Base-by-base conservation (phyloP, 768 basidiomycete species). In the Lyophyllum decastes region DNA sequence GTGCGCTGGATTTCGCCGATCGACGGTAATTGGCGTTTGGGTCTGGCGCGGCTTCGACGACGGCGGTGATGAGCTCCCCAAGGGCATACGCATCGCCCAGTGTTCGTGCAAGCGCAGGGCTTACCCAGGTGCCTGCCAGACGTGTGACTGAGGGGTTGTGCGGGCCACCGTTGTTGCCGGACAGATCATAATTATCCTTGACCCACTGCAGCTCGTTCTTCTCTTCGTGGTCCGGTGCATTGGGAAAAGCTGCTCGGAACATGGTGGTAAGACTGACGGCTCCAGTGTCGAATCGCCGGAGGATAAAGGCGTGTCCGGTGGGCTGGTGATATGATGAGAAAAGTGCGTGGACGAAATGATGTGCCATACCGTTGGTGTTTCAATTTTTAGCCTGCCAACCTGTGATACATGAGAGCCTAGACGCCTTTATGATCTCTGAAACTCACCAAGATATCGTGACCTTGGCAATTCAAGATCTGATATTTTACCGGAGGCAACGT, bases 171-270 rank as follows among this genome's bases (percentile, higher is more conserved):
- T 96, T 96, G 66, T 91, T 89, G 21, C 89, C 88, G 2, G 81
- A 60, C 55, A 88, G 82, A 69, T 96, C 92, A 73, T 82, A 91
- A 64, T 76, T 82, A 19, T 87, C 85, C 67, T 89, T 90, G 58
- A 95, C 88, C 92, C 92, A 96, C 41, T 84, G 80, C 41, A 90
- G 79, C 71, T 97, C 95, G 12, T 73, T 75, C 70, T 84, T 88
- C 72, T 98, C 95, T 17, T 89, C 86, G 48, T 80, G 76, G 1
- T 94, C 92, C 43, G 78, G 76, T 3, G 94, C 90, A 38, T 80
- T 83, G 10, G 95, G 95, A 72, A 94, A 98, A 0, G 94, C 94
- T 8, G 94, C 94, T 57, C 94, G 91, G 76, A 92, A 96, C 94
- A 98, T 96, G 55, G 95, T 96, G 10, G 95, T 96, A 10, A 95